Conservation (phyloP, 495 filamentous ascomycete genomes). For the Penicillium arizonense region DNA sequence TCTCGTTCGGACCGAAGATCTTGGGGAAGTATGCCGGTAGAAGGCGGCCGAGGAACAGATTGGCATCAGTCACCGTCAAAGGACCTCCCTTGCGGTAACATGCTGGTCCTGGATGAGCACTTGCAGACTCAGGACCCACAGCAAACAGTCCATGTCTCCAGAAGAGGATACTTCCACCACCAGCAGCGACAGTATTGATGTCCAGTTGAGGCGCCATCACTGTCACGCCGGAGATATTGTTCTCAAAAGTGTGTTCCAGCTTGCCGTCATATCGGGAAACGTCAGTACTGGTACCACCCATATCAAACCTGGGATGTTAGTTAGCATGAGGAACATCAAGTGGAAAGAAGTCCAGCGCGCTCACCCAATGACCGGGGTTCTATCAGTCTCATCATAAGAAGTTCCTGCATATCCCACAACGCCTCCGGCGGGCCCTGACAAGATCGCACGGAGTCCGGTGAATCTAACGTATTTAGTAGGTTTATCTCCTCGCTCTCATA, state of each 20-base stretch:
- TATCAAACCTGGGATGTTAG: slow-evolving; percentile 53
- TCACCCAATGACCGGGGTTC: slow-evolving; percentile 79
- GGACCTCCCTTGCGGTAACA: slow-evolving; percentile 90
- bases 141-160: slow-evolving; percentile 85
- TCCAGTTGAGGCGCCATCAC: slow-evolving; percentile 88
- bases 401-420: slow-evolving; percentile 90
- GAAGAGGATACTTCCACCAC: slow-evolving; percentile 82
- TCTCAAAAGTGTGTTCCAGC: slow-evolving; percentile 92
- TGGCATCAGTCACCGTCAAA: slow-evolving; percentile 85
- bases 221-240: slow-evolving; percentile 86
- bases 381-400: slow-evolving; percentile 75
- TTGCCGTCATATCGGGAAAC: slow-evolving; percentile 84
- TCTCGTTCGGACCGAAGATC: slow-evolving; percentile 82
- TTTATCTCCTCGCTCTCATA: background rate
- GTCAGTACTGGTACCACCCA: slow-evolving; percentile 88
- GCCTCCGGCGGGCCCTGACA: slow-evolving; percentile 56
- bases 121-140: slow-evolving; percentile 83
- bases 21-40: slow-evolving; percentile 89
- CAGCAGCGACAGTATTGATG: slow-evolving; percentile 91
- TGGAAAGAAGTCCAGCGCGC: background rate
- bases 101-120: slow-evolving; percentile 82
- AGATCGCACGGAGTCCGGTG: slow-evolving; percentile 46
- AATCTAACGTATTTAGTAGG: slow-evolving; percentile 22
- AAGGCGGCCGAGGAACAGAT: slow-evolving; percentile 77
- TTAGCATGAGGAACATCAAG: background rate